Conservation (phyloP, 2,329 filamentous ascomycete genomes). For the Colletotrichum melonis region DNA sequence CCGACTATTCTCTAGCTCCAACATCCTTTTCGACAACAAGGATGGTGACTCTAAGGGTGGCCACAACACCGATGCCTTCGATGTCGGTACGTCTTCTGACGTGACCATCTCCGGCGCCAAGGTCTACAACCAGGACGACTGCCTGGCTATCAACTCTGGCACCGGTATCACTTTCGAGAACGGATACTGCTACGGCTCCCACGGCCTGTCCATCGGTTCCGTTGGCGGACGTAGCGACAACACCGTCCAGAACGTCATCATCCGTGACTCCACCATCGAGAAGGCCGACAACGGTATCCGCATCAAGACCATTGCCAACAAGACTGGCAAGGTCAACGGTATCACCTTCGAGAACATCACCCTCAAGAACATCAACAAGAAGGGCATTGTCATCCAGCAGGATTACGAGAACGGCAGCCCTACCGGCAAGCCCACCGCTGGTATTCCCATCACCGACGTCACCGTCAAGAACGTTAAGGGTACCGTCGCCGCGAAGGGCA, state of each 20-base stretch:
- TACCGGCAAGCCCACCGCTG: constrained; percentile 55
- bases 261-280: constrained; percentile 59
- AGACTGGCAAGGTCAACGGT: constrained; percentile 55
- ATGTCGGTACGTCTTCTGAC: constrained; percentile 61
- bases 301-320: constrained; percentile 61
- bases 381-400: constrained; percentile 53
- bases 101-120: constrained; percentile 63
- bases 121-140: constrained; percentile 72
- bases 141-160: constrained; percentile 67
- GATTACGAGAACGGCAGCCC: constrained; percentile 61
- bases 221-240: constrained; percentile 63
- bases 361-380: constrained; percentile 53
- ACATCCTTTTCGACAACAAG: constrained; percentile 52
- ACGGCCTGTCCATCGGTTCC: constrained; percentile 56
- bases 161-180: constrained; percentile 57
- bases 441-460: constrained; percentile 65
- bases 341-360: constrained; percentile 58
- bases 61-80: constrained; percentile 70
- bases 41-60: constrained; percentile 49
- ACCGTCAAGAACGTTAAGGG: constrained; percentile 57
- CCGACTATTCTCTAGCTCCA: constrained; percentile 38
- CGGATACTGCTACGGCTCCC: constrained; percentile 56
- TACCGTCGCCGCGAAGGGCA: constrained; percentile 50
- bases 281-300: constrained; percentile 65
- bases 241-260: constrained; percentile 62